Evolutionary conservation across 257 asterid genomes (phyloP).

Genomic region (Solanum dulcamara): DNA sequence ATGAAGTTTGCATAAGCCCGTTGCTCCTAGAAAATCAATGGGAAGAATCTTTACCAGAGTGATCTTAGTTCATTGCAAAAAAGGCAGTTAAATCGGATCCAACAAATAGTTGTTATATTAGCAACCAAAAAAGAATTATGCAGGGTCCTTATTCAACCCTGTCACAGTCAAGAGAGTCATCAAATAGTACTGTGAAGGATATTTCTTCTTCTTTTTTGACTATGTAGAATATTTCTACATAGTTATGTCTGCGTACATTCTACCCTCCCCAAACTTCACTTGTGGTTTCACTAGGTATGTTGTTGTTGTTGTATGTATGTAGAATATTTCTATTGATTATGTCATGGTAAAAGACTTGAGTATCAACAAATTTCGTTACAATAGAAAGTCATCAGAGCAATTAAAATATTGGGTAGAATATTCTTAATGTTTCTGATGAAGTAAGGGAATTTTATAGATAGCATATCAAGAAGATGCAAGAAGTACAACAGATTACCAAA

Average conservation of each 20-base stretch:
- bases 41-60: neutral
- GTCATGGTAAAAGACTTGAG: neutral
- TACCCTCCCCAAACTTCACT: no score
- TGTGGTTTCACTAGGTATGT: no score
- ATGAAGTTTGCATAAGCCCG: neutral
- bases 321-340: neutral
- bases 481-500: neutral
- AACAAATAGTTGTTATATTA: neutral
- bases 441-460: neutral
- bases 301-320: no score
- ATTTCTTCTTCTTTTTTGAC: neutral
- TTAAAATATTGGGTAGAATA: neutral
- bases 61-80: neutral
- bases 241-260: no score
- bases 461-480: neutral
- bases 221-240: neutral
- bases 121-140: neutral
- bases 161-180: neutral
- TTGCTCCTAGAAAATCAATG: neutral
- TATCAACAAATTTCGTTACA: neutral
- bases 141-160: neutral
- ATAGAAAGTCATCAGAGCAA: neutral
- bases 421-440: neutral
- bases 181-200: neutral
- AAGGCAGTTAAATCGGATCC: neutral